These are phyloP conservation scores for Arthrinium phaeospermum DNA, from an alignment of 2,329 filamentous ascomycete genomes.

Conservation along the genomic window DNA sequence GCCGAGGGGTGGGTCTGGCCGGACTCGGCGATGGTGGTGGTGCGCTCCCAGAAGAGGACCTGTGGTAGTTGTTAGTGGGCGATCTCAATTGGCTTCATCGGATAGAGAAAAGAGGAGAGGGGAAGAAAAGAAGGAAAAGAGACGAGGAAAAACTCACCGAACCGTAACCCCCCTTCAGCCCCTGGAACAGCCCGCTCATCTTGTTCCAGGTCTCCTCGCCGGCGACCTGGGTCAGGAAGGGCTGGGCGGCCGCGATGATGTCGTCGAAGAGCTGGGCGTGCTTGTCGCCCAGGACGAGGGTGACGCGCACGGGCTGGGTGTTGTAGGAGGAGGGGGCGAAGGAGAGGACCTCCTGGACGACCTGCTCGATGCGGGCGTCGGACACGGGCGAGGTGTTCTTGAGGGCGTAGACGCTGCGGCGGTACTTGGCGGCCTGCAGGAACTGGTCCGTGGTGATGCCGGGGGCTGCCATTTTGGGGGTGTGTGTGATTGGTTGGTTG, in stretches of 20 bases:
- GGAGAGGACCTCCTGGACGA: conserved; percentile 33
- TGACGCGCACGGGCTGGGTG: conserved; percentile 32
- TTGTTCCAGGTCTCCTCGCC: conserved; percentile 30
- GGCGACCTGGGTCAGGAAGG: conserved; percentile 26
- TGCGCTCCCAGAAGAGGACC: conserved; percentile 34
- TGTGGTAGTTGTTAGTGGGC: neutral
- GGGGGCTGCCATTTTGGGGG: neutral
- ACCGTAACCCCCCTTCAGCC: conserved; percentile 31
- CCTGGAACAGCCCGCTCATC: conserved; percentile 27
- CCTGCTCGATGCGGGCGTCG: conserved; percentile 36
- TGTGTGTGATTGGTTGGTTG: neutral
- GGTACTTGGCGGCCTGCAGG: conserved; percentile 36
- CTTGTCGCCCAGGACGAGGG: conserved; percentile 31
- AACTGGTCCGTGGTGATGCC: conserved; percentile 32
- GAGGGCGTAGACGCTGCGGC: conserved; percentile 38
- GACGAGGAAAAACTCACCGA: conserved; percentile 29
- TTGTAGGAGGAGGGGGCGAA: conserved; percentile 34
- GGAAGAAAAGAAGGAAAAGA: neutral
- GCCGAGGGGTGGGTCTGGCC: conserved; percentile 27
- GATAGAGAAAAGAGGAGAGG: no score
- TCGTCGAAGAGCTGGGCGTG: conserved; percentile 33
- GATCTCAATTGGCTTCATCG: no score
- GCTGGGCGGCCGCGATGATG: conserved; percentile 28
- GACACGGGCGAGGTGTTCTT: conserved; percentile 36
- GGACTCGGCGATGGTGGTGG: conserved; percentile 27